phyloP scores from a whole-genome alignment of 73 alveolate species.

The Paramecium tetraurelia region DNA sequence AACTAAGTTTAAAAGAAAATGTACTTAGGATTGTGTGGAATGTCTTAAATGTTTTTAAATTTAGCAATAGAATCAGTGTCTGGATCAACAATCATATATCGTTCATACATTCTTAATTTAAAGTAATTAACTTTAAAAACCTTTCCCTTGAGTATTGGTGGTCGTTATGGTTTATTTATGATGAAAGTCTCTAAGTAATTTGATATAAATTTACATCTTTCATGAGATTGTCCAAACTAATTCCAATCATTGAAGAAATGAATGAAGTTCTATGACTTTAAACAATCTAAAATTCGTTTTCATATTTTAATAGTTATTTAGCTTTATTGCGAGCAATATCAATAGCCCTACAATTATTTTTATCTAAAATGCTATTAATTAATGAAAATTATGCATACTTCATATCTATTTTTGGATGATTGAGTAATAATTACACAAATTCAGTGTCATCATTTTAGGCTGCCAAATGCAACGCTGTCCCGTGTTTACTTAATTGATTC shows the following conservation, averaged over 20 bases:
- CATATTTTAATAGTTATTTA: not conserved
- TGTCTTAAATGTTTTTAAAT: not conserved
- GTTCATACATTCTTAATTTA: not conserved
- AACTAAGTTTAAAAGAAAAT: not conserved
- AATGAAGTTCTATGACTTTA: not conserved
- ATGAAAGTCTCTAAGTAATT: not conserved
- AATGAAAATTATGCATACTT: not conserved
- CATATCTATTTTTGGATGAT: not conserved
- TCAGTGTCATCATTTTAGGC: not conserved
- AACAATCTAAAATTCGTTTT: not conserved
- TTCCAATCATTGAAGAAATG: not conserved
- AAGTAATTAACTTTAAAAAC: not conserved
- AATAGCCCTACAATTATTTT: not conserved
- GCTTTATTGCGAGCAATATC: not conserved
- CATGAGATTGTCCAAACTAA: not conserved
- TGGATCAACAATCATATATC: slow-evolving; percentile 13
- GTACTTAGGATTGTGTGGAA: not conserved
- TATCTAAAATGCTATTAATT: not conserved
- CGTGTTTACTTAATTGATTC: not conserved
- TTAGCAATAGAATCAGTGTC: not conserved
- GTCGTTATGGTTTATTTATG: not conserved
- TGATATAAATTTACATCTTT: not conserved
- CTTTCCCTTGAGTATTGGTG: not conserved
- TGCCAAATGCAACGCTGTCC: slow-evolving; percentile 11
- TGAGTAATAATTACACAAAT: not conserved